These are phyloP conservation scores for Ampelocalamus luodianensis DNA, from an alignment of 176 grass and related monocot species.

Conservation along the genomic window DNA sequence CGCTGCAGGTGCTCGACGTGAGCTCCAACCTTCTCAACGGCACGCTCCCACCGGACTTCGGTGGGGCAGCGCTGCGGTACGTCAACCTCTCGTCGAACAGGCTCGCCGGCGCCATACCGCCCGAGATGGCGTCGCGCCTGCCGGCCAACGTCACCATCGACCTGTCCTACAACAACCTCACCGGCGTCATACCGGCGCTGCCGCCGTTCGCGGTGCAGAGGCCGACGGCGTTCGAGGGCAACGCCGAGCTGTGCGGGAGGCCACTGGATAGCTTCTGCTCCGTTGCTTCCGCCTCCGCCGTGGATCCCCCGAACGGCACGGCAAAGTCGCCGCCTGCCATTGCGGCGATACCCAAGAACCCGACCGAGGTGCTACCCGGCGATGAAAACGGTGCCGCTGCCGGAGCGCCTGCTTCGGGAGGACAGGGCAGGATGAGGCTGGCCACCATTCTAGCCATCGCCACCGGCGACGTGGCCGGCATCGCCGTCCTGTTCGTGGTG, in stretches of 20 bases:
- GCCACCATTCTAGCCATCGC: slow-evolving; percentile 63
- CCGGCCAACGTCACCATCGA: slow-evolving; percentile 41
- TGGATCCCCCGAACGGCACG: slow-evolving; percentile 49
- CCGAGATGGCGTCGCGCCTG: slow-evolving; percentile 59
- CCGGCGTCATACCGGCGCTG: no score
- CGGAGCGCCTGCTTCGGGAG: background rate
- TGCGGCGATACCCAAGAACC: slow-evolving; percentile 67
- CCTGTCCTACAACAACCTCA: no score
- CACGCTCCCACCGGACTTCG: slow-evolving; percentile 57
- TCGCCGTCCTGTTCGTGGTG: slow-evolving; percentile 59
- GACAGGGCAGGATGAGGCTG: slow-evolving; percentile 44
- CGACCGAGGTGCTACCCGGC: slow-evolving; percentile 37
- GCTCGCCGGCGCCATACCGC: slow-evolving; percentile 64
- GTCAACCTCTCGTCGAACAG: slow-evolving; percentile 84
- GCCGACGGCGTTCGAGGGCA: slow-evolving; percentile 66
- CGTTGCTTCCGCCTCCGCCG: slow-evolving; percentile 47
- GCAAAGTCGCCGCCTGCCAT: slow-evolving; percentile 76
- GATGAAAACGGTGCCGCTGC: background rate
- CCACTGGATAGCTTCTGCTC: slow-evolving; percentile 69
- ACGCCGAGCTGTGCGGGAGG: slow-evolving; percentile 67
- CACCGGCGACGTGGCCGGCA: slow-evolving; percentile 63
- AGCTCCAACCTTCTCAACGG: slow-evolving; percentile 83
- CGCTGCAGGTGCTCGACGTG: slow-evolving; percentile 71
- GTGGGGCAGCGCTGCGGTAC: slow-evolving; percentile 56
- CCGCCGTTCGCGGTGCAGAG: slow-evolving; percentile 32